These are phyloP conservation scores for Candida hispaniensis DNA, from an alignment of 805 yeast genomes.

Conservation along the genomic window DNA sequence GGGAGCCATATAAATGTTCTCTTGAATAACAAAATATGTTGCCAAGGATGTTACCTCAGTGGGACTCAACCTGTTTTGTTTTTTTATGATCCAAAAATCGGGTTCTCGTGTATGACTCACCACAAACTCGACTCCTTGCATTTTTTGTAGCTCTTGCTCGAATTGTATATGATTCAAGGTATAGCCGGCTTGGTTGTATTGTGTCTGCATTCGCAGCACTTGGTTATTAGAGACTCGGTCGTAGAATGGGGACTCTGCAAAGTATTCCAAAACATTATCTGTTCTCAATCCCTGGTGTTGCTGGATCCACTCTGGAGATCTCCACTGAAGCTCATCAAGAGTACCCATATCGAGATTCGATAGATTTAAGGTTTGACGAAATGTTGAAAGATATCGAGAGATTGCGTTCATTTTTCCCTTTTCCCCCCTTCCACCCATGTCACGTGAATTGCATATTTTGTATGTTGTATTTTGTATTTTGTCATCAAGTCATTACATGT, in stretches of 20 bases:
- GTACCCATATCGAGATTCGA: slow-evolving; percentile 25
- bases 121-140: slow-evolving; percentile 81
- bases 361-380: no score
- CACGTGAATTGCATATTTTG: no score
- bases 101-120: slow-evolving; percentile 72
- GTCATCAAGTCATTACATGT: no score
- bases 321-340: slow-evolving; percentile 91
- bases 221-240: slow-evolving; percentile 92
- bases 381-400: no score
- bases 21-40: slow-evolving; percentile 83
- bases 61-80: slow-evolving; percentile 56
- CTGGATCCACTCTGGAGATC: slow-evolving; percentile 95
- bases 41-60: slow-evolving; percentile 45
- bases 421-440: no score
- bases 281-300: slow-evolving; percentile 68
- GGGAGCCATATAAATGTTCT: slow-evolving; percentile 88
- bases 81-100: slow-evolving; percentile 82
- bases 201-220: slow-evolving; percentile 89
- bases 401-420: no score
- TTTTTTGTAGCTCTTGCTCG: slow-evolving; percentile 48
- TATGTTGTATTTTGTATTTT: no score
- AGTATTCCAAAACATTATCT: slow-evolving; percentile 86
- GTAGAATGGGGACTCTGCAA: slow-evolving; percentile 88
- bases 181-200: slow-evolving; percentile 46
- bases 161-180: slow-evolving; percentile 35